These are phyloP conservation scores for Jatropha podagrica DNA, from an alignment of 441 rosid species.

Conservation along the genomic window DNA sequence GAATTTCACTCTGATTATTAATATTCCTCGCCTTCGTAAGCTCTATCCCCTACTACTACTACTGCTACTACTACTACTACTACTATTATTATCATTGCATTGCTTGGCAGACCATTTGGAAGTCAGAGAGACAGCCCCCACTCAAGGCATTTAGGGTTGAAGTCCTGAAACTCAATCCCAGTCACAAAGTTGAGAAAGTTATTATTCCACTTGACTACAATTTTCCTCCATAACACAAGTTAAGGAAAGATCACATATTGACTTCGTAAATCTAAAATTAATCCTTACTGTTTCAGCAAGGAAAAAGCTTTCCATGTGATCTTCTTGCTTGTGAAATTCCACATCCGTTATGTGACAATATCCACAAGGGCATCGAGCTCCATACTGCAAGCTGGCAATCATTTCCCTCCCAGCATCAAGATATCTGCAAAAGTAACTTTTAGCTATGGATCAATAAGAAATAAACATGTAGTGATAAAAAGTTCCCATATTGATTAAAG, in stretches of 20 bases:
- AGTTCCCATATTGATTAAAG: neutral
- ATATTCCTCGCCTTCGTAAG: neutral
- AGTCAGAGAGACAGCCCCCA: neutral
- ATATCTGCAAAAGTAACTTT: slow-evolving; percentile 48
- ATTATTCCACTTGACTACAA: neutral
- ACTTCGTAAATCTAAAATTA: slow-evolving; percentile 8
- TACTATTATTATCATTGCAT: neutral
- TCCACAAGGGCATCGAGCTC: slow-evolving; percentile 96
- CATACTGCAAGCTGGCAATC: slow-evolving; percentile 94
- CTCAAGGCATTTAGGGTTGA: neutral
- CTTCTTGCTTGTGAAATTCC: slow-evolving; percentile 82
- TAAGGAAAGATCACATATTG: neutral
- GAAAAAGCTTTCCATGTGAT: slow-evolving; percentile 99
- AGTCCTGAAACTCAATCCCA: neutral
- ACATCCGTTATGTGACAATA: slow-evolving; percentile 96
- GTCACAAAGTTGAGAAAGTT: neutral
- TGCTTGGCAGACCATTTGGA: too few species aligned
- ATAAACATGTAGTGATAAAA: slow-evolving; percentile 1
- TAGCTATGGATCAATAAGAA: neutral
- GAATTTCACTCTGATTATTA: neutral
- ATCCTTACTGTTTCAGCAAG: slow-evolving; percentile 91
- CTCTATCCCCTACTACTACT: neutral
- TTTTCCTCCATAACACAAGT: neutral
- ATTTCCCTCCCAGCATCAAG: slow-evolving; percentile 94
- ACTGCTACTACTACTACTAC: neutral